Base-by-base conservation (phyloP, 257 asterid species). In the Linderniella brevidens region DNA sequence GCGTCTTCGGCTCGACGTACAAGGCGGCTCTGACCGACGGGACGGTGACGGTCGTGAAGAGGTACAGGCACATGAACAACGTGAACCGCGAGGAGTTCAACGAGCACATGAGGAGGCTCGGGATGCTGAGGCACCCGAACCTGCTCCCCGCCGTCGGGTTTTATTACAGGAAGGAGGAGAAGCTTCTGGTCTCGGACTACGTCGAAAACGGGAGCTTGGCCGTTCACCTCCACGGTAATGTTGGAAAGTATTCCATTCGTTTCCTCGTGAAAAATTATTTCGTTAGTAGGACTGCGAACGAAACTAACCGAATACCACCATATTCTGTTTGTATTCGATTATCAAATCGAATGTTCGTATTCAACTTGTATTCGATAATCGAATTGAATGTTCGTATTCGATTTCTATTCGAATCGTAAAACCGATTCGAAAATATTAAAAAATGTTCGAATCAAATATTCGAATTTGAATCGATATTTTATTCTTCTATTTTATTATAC, bases 91-190 rank as follows among this genome's bases (percentile, higher is more conserved):
- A 77, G 41, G 98, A 90, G 60, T 85, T 90, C 51, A 64, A 63
- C 36, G 98, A 90, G 57, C 96, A 90, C 49, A 90, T 90, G 98
- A 72, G 92, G 40, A 64, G 92, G 64, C 62, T 90, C n/a, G 98
- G 98, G 6, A 69, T 74, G 50, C 51, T 90, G 68, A 49, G 32
- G 35, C 85, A 90, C 49, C 66, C 61, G 8, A 85, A 90, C 46
- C 64, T 90, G 63, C 92, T 90, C 50, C 78, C 86, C 0, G 19
- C 77, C 25, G 65, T 85, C 17, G 99, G 88, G 8, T 90, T 64
- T 74, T 81, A 80, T 55, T 90, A 81, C 47, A 65, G 92, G 60
- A 86, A 78, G 53, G 99, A 90, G 55, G 96, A 90, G 78, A 90
- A 90, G 64, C 93, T 90, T n/a, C 44, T 85, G 17, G 73, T 90